Base-by-base conservation (phyloP, 441 rosid genomes). In the Croton laevigatus region DNA sequence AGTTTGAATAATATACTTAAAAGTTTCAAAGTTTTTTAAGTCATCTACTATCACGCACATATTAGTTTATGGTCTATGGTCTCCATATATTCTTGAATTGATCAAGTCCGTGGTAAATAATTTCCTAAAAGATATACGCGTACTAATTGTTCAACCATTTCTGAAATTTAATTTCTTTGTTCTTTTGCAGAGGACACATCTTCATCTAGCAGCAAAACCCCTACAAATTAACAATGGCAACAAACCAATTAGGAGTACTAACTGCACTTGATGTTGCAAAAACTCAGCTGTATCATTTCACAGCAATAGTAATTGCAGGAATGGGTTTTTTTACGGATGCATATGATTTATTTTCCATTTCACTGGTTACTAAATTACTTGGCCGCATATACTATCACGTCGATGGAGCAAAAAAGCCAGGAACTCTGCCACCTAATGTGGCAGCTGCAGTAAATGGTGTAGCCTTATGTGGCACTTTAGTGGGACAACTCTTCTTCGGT, bases 261-360 rank as follows among this genome's bases (percentile, higher is more conserved):
- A 80, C 77, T 66, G 91, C 94, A 20, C 97, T 91, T 34, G 97
- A 91, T 68, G 79, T 72, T 0, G 97, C 97, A 0, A 88, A 87
- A 78, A 90, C 94, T 54, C 94, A 87, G 68, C 88, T 88, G 92
- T 90, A 90, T 71, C 92, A 91, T 73, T 91, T 91, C 85, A 89
- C 94, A 0, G 88, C 92, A 8, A 91, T 89, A 59, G 52, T 89
- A 51, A 84, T 89, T 8, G 94, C 94, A 45, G 94, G 94, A 55
- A 91, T 91, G 97, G 97, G 94, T 17, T 89, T 91, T 74, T 89
- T 89, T 81, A 89, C 97, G 4, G 92, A 91, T 74, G 92, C 97
- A 1, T 89, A 91, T 53, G 94, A 91, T 69, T 89, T 91, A 6
- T 89, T 91, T 74, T 87, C 91, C 76, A 86, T 89, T 65, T 89